Evolutionary conservation across 495 filamentous ascomycete genomes (phyloP), one percentile per base, ranked within the genome.

Genomic region (Penicillium macrosclerotiorum): DNA sequence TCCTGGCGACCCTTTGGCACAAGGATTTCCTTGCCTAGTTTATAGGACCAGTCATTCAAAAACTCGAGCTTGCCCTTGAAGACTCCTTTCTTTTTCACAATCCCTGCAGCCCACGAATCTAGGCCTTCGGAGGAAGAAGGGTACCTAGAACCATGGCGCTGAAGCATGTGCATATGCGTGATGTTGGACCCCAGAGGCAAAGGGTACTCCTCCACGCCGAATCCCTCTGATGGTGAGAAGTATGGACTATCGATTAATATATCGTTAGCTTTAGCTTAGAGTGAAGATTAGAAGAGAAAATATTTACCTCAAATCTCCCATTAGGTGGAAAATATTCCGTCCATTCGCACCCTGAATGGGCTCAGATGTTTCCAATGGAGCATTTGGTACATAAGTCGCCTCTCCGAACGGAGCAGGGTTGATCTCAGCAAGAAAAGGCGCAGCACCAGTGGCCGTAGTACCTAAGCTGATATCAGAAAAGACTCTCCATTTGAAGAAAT

Each of bases 351-450:
- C 80, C n/a, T 60, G 34, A 36, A 83, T 76, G 13, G 80, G 80
- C 23, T 78, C 55, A 12, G 67, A 64, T 6, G 78, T 83, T 57
- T 81, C 79, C 31, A 84, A 65, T 34, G 81, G 81, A 17, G 63
- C 59, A 49, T 80, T 80, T 9, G 79, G 77, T 16, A 74, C 68
- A 49, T 71, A 82, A 11, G 60, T 68, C 3, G 74, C 63, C 27
- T 67, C 53, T 8, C 67, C 64, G 40, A 81, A 81, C 3, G 74
- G 73, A 3, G 72, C 74, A 4, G 63, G 64, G 46, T 79, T 77
- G 16, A 67, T 81, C 60, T 79, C 69, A 3, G 79, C 81, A 8
- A 84, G 56, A 53, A 80, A 81, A 1, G 80, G 71, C 2, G 75
- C 64, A 26, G 55, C 56, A 4, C 81, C 80, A 3, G 81, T 83